phyloP scores from a whole-genome alignment of 2,329 filamentous ascomycete genomes.

The Dactylellina cionopaga region DNA sequence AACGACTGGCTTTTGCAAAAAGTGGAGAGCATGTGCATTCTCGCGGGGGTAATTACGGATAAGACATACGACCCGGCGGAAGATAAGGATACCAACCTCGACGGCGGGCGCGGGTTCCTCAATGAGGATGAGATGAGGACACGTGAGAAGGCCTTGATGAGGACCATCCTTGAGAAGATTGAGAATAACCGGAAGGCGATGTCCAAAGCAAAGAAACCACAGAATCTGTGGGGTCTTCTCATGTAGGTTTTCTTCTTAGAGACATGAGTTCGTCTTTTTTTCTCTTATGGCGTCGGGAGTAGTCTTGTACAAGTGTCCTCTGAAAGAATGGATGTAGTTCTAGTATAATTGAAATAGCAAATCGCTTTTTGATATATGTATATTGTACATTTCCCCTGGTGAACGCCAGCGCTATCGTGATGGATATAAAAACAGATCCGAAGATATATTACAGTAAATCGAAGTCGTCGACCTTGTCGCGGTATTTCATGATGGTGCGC shows the following conservation, averaged over 20 bases:
- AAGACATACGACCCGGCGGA: conserved; percentile 58
- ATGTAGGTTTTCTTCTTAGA: not conserved
- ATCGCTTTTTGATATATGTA: conserved; percentile 33
- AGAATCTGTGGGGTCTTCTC: conserved; percentile 38
- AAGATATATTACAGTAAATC: conserved; percentile 67
- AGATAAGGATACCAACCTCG: conserved; percentile 62
- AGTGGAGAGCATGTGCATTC: conserved; percentile 61
- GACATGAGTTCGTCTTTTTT: not conserved
- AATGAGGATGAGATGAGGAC: conserved; percentile 60
- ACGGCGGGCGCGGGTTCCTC: conserved; percentile 62
- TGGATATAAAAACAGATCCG: conserved; percentile 6
- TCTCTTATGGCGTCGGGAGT: not conserved
- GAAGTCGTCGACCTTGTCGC: conserved; percentile 76
- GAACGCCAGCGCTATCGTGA: conserved; percentile 32
- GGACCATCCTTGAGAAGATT: conserved; percentile 32
- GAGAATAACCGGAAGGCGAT: conserved; percentile 9
- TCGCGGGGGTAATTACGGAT: conserved; percentile 60
- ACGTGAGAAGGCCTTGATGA: conserved; percentile 51
- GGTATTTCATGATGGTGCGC: conserved; percentile 74
- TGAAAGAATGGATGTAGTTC: not conserved
- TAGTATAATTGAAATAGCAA: conserved; percentile 7
- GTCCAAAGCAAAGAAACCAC: not conserved
- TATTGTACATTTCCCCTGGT: conserved; percentile 10
- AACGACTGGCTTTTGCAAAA: conserved; percentile 64
- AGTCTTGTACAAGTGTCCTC: not conserved